Base-by-base conservation (phyloP, 768 basidiomycete genomes). In the Mycena filopes region DNA sequence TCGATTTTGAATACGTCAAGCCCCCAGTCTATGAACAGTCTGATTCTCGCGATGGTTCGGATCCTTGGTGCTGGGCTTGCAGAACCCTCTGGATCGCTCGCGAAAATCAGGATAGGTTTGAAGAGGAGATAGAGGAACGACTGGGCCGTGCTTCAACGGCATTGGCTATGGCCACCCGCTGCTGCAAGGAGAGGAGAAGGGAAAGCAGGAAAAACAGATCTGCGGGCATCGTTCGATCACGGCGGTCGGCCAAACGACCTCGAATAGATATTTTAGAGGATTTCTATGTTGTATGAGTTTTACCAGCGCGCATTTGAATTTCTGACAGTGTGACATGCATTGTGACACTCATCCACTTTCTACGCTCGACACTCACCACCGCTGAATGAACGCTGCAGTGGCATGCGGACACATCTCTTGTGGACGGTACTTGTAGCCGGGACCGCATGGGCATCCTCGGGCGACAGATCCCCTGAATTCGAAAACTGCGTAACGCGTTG, bases 391-490 rank as follows among this genome's bases (percentile, higher is more conserved):
- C 46, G 23, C 26, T 48, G 29, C 31, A 36, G 9, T 29, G 56
- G 38, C 2, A 60, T 66, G 65, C 55, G 65, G 31, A 25, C 21
- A 12, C 42, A n/a, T 31, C 23, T 58, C 4, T 36, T n/a, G 18
- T 58, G 48, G 26, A 50, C 38, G 21, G 31, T 43, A 15, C 36
- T 65, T 41, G 20, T 62, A 11, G 59, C 60, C 16, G 56, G 51
- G 21, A 28, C 47, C 36, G 64, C 36, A 8, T 66, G 51, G 49
- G 89, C 90, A 8, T 92, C 90, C 0, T 84, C 86, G 18, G 91
- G 91, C 28, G 91, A 93, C 73, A 77, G 85, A 21, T 78, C 82
- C n/a, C 76, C 77, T 5, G 82, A 80, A 33, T 92, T 87, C 72
- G 76, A 80, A 29, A 70, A 74, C 51, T 93, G 90, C 75, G 76